Evolutionary conservation across 257 asterid genomes (phyloP).

Genomic region (Fraxinus quadrangulata): DNA sequence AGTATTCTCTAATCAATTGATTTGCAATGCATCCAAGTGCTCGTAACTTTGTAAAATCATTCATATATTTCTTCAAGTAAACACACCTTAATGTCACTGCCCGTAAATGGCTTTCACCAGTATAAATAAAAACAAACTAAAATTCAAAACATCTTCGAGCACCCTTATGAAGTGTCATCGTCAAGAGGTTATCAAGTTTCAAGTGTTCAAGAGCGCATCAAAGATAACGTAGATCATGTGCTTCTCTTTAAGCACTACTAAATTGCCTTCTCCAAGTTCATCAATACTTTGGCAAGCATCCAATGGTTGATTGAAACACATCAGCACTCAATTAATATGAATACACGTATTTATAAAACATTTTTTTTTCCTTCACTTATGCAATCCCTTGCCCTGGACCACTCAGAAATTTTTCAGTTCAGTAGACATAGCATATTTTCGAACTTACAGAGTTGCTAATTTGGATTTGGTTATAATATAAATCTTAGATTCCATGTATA

Average conservation of each 20-base stretch:
- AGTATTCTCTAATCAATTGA: neutral
- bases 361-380: neutral
- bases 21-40: neutral
- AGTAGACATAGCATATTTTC: neutral
- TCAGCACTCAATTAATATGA: no score
- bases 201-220: neutral
- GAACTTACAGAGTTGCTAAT: neutral
- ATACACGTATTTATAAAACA: no score
- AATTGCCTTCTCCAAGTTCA: no score
- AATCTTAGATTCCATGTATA: neutral
- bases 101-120: neutral
- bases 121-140: neutral
- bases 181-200: neutral
- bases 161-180: neutral
- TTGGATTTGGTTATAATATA: slow-evolving; percentile 18
- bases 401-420: slow-evolving; percentile 4
- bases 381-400: neutral
- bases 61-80: neutral
- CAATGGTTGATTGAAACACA: no score
- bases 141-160: slow-evolving; percentile 5
- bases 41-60: neutral
- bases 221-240: neutral
- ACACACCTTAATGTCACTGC: neutral
- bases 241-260: no score
- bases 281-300: no score